phyloP scores from a whole-genome alignment of 2,329 filamentous ascomycete genomes.

The Colletotrichum nymphaeae region DNA sequence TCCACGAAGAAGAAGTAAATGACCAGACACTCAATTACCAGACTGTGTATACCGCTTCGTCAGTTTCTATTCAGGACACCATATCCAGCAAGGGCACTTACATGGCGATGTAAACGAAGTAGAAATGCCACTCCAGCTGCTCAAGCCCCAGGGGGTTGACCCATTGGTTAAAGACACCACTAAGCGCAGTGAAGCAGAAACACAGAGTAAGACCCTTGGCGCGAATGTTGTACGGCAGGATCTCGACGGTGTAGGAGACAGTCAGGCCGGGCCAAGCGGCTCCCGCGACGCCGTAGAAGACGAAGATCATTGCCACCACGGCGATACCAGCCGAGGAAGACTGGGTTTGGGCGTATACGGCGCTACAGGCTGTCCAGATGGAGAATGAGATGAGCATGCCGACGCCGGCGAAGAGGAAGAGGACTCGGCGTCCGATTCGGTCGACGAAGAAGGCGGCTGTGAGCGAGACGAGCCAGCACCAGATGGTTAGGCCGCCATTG shows the following conservation, averaged over 20 bases:
- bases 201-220: conserved; percentile 37
- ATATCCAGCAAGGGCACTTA: neutral
- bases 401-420: conserved; percentile 36
- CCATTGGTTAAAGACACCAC: conserved; percentile 51
- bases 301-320: conserved; percentile 35
- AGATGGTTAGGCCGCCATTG: conserved; percentile 40
- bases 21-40: conserved; percentile 47
- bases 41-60: neutral
- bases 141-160: conserved; percentile 57
- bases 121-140: conserved; percentile 55
- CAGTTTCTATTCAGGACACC: neutral
- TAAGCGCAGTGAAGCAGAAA: conserved; percentile 36
- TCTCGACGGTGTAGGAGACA: conserved; percentile 51
- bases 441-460: conserved; percentile 43
- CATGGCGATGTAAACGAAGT: conserved; percentile 54
- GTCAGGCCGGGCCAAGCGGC: conserved; percentile 55
- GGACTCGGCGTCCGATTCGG: conserved; percentile 40
- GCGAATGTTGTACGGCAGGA: conserved; percentile 26
- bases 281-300: conserved; percentile 34
- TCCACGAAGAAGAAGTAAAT: conserved; percentile 57
- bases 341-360: conserved; percentile 22
- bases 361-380: conserved; percentile 40
- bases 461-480: conserved; percentile 41
- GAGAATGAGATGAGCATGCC: conserved; percentile 43
- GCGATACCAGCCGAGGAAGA: conserved; percentile 24